A percentile compares a stretch with the other conserved stretches of the same genome.
phyloP scores from a whole-genome alignment of 2,329 filamentous ascomycete genomes.

The Colletotrichum sp. region DNA sequence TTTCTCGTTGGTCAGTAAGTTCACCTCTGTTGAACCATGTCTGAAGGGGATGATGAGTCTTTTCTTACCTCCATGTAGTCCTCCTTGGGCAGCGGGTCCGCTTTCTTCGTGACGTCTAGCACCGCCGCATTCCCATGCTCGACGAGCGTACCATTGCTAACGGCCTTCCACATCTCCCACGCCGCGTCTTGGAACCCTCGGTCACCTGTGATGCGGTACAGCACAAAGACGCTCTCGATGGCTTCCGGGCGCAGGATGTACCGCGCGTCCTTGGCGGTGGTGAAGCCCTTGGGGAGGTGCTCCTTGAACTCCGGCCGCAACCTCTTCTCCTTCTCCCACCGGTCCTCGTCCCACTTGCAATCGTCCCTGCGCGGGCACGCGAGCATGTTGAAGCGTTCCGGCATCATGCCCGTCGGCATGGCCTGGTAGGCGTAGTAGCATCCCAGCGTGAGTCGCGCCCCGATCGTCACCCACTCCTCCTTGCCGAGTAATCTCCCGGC shows the following conservation, averaged over 20 bases:
- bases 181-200: conserved; percentile 52
- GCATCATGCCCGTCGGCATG: conserved; percentile 56
- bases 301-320: conserved; percentile 30
- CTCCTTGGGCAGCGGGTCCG: conserved; percentile 47
- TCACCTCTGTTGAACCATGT: rapidly evolving
- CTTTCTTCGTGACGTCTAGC: conserved; percentile 51
- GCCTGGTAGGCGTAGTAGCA: conserved; percentile 56
- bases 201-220: conserved; percentile 58
- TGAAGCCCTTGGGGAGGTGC: conserved; percentile 62
- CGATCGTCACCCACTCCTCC: conserved; percentile 46
- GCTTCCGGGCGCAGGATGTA: conserved; percentile 59
- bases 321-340: conserved; percentile 26
- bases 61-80: conserved; percentile 41
- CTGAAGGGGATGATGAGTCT: not conserved
- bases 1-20: not conserved
- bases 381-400: conserved; percentile 50
- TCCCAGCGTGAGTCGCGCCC: conserved; percentile 50
- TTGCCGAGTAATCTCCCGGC: conserved; percentile 48
- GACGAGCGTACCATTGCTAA: conserved; percentile 51
- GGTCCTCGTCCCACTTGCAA: conserved; percentile 47
- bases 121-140: conserved; percentile 53
- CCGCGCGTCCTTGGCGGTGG: conserved; percentile 54
- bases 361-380: conserved; percentile 42
- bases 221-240: conserved; percentile 57
- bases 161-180: conserved; percentile 57